These are phyloP conservation scores for Nemania diffusa DNA, from an alignment of 2,329 filamentous ascomycete genomes.

Conservation along the genomic window DNA sequence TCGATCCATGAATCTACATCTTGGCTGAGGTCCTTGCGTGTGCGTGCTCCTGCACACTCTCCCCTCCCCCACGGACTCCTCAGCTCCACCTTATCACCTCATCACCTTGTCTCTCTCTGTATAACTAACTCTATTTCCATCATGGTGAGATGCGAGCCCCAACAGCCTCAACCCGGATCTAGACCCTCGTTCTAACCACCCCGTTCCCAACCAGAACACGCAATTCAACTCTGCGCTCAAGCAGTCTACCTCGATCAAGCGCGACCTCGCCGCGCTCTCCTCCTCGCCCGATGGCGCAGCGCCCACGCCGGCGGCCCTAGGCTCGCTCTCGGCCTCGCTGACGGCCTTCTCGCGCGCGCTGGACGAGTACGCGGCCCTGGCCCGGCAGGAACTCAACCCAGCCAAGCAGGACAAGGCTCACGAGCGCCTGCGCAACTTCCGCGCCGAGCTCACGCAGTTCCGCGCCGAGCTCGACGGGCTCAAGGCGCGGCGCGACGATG, in stretches of 20 bases:
- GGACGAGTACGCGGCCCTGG: slow-evolving; percentile 88
- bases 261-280: slow-evolving; percentile 77
- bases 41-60: neutral
- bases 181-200: neutral
- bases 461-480: slow-evolving; percentile 79
- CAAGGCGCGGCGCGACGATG: slow-evolving; percentile 81
- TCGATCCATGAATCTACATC: neutral
- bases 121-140: neutral
- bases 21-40: neutral
- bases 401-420: slow-evolving; percentile 92
- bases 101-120: neutral
- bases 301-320: slow-evolving; percentile 66
- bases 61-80: neutral
- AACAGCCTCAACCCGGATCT: neutral
- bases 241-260: slow-evolving; percentile 82
- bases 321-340: slow-evolving; percentile 76
- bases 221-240: slow-evolving; percentile 89
- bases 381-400: slow-evolving; percentile 87
- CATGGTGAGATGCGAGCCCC: slow-evolving; percentile 23
- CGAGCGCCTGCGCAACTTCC: slow-evolving; percentile 87
- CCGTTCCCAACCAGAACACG: slow-evolving; percentile 68
- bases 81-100: neutral
- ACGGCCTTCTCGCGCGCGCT: slow-evolving; percentile 85
- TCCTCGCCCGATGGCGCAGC: slow-evolving; percentile 57
- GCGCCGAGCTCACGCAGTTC: slow-evolving; percentile 82